phyloP scores from a whole-genome alignment of 805 yeast genomes.

The Sugiyamaella lignohabitans region DNA sequence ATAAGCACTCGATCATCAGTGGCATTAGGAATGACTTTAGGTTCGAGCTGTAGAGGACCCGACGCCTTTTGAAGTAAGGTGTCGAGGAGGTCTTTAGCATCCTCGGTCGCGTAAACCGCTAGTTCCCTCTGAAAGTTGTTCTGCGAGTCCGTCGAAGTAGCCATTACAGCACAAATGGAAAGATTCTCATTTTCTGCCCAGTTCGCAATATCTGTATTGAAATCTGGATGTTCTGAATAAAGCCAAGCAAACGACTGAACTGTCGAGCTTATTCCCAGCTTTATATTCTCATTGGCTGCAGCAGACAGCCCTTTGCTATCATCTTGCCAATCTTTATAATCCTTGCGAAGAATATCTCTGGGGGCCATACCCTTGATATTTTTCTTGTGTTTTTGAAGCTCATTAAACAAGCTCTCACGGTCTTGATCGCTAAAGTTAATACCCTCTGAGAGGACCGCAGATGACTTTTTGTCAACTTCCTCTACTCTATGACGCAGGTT shows the following conservation, averaged over 20 bases:
- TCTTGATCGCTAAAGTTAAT: constrained; percentile 17
- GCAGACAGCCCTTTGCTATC: neutral
- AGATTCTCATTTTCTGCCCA: constrained; percentile 32
- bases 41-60: neutral
- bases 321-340: constrained; percentile 64
- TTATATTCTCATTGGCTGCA: constrained; percentile 26
- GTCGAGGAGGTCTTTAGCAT: constrained; percentile 20
- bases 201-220: constrained; percentile 27
- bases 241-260: constrained; percentile 60
- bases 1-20: constrained; percentile 10
- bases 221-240: constrained; percentile 23
- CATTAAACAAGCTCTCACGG: constrained; percentile 25
- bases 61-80: constrained; percentile 10
- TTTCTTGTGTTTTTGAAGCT: constrained; percentile 46
- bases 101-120: constrained; percentile 25
- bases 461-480: constrained; percentile 39
- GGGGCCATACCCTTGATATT: constrained; percentile 56
- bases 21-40: neutral
- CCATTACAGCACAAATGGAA: constrained; percentile 44
- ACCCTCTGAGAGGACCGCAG: neutral
- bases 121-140: constrained; percentile 42
- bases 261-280: constrained; percentile 71
- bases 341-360: constrained; percentile 66
- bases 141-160: constrained; percentile 34
- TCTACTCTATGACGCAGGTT: constrained; percentile 59